Base-by-base conservation (phyloP, 1,284 basidiomycete species). In the Trametes pubescens region DNA sequence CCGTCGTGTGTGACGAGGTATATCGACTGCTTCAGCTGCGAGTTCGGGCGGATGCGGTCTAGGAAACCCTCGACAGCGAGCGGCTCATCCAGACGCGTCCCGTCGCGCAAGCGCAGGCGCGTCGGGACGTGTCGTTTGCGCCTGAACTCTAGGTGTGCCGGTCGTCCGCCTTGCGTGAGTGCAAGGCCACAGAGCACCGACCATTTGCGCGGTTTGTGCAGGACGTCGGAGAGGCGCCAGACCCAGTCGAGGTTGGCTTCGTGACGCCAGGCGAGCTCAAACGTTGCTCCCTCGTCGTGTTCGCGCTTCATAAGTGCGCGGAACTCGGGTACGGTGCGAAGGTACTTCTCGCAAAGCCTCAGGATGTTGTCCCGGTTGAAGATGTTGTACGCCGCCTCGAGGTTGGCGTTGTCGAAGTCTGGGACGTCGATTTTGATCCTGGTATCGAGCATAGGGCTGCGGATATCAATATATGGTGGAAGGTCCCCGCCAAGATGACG, bases 191-290 rank as follows among this genome's bases (percentile, higher is more conserved):
- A 90, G 13, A 95, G 75, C 1, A 93, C 86, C 1, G 84, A 83
- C 90, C 91, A 94, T 44, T 83, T 81, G 46, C 93, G 83, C n/a
- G 77, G 71, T 56, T 83, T 76, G 14, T 86, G 90, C 24, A 85
- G 80, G 1, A 90, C 80, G 69, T 93, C 91, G 18, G 80, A 75
- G 29, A 88, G 84, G 51, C 90, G 80, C 86, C 88, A 90, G 43
- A 94, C 81, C 94, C 94, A 96, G 73, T 96, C 93, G 51, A 95
- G 75, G 66, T 86, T 85, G 1, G 85, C 86, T 49, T 84, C 88
- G 54, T 82, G 76, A 32, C 92, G 82, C 94, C 94, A 96, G 47
- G 89, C 91, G 21, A 96, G 81, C 72, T 89, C 85, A 46, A 95
- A 77, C n/a, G 78, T 76, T 59, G 84, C 81, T 21, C 93, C 93